phyloP scores from a whole-genome alignment of 805 yeast species.

The Scheffersomyces amazonensis region DNA sequence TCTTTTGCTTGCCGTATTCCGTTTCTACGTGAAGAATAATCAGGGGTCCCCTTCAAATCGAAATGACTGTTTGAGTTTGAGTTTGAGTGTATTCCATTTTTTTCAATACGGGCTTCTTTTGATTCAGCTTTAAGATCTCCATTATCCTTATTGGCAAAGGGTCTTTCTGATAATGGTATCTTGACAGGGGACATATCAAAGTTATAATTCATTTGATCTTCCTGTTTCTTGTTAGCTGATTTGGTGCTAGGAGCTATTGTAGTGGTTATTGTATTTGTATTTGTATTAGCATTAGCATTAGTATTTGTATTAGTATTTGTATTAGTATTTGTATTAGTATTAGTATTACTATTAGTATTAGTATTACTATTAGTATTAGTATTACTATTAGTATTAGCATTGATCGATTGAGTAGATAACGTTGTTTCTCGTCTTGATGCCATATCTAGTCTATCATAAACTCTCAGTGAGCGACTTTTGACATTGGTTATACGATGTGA shows the following conservation, averaged over 20 bases:
- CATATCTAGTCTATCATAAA: conserved; percentile 11
- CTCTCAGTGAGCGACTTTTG: conserved; percentile 14
- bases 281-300: no score
- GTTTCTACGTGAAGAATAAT: not conserved
- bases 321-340: no score
- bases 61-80: no score
- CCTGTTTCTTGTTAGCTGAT: not conserved
- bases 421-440: conserved; percentile 9
- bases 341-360: no score
- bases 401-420: no score
- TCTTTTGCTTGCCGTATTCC: no score
- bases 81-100: not conserved
- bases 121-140: not conserved
- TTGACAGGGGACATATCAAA: conserved; percentile 9
- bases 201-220: conserved; percentile 2
- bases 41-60: not conserved
- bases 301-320: no score
- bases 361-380: no score
- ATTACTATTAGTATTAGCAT: no score
- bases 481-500: not conserved
- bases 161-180: conserved; percentile 2
- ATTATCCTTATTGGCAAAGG: not conserved
- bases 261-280: no score
- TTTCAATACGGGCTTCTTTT: not conserved
- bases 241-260: no score